Percentiles rank a stretch among this genome's conserved stretches.
Conservation (phyloP, 768 basidiomycete genomes). For the Termitomyces bulborhizus region DNA sequence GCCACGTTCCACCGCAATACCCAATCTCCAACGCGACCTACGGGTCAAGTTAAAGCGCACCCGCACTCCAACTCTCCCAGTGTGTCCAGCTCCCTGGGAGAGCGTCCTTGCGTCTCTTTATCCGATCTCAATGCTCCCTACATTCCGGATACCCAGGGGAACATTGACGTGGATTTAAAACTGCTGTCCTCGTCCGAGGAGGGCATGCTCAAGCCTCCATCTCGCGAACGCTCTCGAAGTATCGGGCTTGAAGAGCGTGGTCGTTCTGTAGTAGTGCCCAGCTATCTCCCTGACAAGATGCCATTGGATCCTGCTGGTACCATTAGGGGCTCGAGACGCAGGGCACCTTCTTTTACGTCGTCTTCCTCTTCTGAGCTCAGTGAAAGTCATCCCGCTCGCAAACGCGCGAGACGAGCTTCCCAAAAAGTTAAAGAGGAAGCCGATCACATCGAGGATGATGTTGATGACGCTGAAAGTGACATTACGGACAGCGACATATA, state of each 20-base stretch:
- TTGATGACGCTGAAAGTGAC: slow-evolving; percentile 11
- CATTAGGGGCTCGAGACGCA: slow-evolving; percentile 2
- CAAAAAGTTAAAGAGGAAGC: background rate
- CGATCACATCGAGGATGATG: background rate
- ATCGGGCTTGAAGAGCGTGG: background rate
- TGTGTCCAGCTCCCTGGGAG: slow-evolving; percentile 3
- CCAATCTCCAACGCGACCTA: background rate
- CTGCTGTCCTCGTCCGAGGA: slow-evolving; percentile 1
- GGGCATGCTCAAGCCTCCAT: background rate
- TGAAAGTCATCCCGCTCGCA: background rate
- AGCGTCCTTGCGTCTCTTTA: slow-evolving; percentile 10
- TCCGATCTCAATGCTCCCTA: slow-evolving; percentile 16
- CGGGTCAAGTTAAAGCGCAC: slow-evolving; percentile 1
- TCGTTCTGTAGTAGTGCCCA: background rate
- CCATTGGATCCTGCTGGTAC: background rate
- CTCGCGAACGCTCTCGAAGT: slow-evolving; percentile 9
- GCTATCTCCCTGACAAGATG: background rate
- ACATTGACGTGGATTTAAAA: background rate
- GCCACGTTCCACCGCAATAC: slow-evolving; percentile 6
- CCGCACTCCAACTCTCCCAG: slow-evolving; percentile 1
- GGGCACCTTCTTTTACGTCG: slow-evolving; percentile 10
- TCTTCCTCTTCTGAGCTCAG: slow-evolving; percentile 8
- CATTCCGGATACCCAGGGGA: slow-evolving; percentile 4
- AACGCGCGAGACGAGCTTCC: slow-evolving; percentile 7
- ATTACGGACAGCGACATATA: slow-evolving; percentile 15